A percentile compares a stretch with the other conserved stretches of the same genome.
Evolutionary conservation across 2,329 filamentous ascomycete species (phyloP).

Genomic region (Aspergillus tanneri): DNA sequence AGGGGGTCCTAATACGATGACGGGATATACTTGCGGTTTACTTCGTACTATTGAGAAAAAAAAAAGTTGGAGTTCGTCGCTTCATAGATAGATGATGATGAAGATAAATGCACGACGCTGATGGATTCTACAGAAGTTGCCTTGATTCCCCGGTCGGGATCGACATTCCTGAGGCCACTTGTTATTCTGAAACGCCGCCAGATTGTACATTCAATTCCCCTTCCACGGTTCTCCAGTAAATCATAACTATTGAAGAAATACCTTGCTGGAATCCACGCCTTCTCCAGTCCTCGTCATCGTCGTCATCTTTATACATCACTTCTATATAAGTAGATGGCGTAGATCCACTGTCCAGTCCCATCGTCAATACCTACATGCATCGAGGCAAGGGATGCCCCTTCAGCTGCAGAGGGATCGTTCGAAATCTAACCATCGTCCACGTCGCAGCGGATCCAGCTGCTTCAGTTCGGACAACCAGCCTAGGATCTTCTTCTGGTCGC

Average conservation of each 20-base stretch:
- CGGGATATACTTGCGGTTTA: no score
- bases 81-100: no score
- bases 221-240: no score
- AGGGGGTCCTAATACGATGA: no score
- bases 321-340: conserved; percentile 2
- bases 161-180: conserved; percentile 9
- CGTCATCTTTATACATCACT: conserved; percentile 10
- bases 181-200: conserved; percentile 15
- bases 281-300: not conserved
- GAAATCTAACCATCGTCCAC: conserved; percentile 73
- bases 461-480: conserved; percentile 65
- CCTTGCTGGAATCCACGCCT: no score
- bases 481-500: conserved; percentile 49
- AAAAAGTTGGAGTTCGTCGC: no score
- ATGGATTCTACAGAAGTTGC: not conserved
- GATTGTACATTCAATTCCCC: conserved; percentile 2
- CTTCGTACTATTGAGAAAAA: no score
- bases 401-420: conserved; percentile 47
- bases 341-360: not conserved
- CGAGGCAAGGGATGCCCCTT: conserved; percentile 17
- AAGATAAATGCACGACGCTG: no score
- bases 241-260: no score
- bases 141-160: not conserved
- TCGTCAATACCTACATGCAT: not conserved
- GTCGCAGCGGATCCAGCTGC: conserved; percentile 70